Evolutionary conservation across 2,329 filamentous ascomycete genomes (phyloP), one percentile per base, ranked within the genome.

Genomic region (Scolecobasidium constrictum): DNA sequence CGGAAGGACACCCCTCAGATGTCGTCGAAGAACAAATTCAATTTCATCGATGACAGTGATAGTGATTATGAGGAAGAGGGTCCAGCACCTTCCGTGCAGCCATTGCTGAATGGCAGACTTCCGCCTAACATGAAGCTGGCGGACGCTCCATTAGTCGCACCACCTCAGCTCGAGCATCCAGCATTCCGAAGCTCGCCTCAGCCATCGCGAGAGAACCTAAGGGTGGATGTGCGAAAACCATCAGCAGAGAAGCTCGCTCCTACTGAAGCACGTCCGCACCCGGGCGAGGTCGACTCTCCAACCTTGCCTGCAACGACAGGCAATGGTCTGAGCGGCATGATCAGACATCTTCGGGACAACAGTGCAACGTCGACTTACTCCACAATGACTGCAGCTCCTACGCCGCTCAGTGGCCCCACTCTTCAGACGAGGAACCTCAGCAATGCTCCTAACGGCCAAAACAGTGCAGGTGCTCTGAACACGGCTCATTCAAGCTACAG

Each of bases 321-420:
- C 18, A 50, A 58, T 15, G 86, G 85, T 1, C 68, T 95, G 13
- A 90, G 81, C 53, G 83, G 83, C 2, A 75, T 94, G 68, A 80
- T 94, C 36, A 78, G 83, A 22, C 92, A 96, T 66, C 66, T 96
- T 33, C 78, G 92, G 40, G 78, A 78, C 23, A 78, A 81, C 49
- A 96, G 90, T 62, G 81, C 81, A 46, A 73, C 78, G 12, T 96
- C 90, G 93, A 86, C 0, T 71, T 92, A 19, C 86, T 86, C 36
- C 15, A 21, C 18, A 43, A 61, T 53, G 4, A 55, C 61, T 50
- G 77, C 75, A 19, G 64, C 64, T 44, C 63, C 62, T 18, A 66
- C 66, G 7, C 17, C 37, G 47, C 21, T 5, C n/a, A 28, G 52
- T 16, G 43, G 52, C 18, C 58, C 60, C 20, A 53, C 59, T 35